Evolutionary conservation across 129 eudicot species (phyloP).

Genomic region (Lactuca sativa): DNA sequence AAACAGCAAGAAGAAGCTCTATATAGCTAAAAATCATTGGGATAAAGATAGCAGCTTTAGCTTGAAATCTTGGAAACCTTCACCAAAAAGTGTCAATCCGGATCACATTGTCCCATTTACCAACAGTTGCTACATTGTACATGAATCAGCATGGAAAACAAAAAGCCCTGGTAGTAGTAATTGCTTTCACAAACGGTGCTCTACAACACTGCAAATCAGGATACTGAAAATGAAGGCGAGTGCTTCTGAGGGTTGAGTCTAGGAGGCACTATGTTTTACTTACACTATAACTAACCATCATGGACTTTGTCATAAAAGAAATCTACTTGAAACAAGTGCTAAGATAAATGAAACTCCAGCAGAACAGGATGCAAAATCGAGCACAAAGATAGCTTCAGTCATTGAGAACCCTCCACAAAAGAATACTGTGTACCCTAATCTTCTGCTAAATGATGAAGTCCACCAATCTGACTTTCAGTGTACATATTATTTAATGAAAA

Average conservation of each 20-base stretch:
- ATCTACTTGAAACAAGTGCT: neutral
- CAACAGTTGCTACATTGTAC: slow-evolving; percentile 1
- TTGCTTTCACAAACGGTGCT: slow-evolving; percentile 5
- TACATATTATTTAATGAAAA: neutral
- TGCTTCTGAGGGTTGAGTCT: too few species aligned
- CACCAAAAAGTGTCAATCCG: neutral
- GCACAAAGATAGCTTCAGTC: slow-evolving; percentile 8
- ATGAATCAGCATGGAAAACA: slow-evolving; percentile 10
- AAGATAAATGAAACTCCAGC: neutral
- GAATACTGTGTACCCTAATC: slow-evolving; percentile 19
- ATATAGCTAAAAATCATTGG: neutral
- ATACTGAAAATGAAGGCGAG: slow-evolving; percentile 13
- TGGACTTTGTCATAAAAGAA: slow-evolving; percentile 3
- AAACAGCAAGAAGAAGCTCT: slow-evolving; percentile 16
- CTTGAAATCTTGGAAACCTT: neutral
- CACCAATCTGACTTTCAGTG: slow-evolving; percentile 5
- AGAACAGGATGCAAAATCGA: slow-evolving; percentile 7
- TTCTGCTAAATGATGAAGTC: slow-evolving; percentile 3
- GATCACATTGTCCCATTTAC: neutral
- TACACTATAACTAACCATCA: slow-evolving; percentile 13
- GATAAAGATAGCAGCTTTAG: neutral
- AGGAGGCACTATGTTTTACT: neutral
- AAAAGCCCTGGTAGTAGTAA: neutral
- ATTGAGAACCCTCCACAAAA: slow-evolving; percentile 10
- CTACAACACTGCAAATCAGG: slow-evolving; percentile 3